These are phyloP conservation scores for Phytopythium helicoides DNA, from an alignment of 352 stramenopile species.

Conservation along the genomic window DNA sequence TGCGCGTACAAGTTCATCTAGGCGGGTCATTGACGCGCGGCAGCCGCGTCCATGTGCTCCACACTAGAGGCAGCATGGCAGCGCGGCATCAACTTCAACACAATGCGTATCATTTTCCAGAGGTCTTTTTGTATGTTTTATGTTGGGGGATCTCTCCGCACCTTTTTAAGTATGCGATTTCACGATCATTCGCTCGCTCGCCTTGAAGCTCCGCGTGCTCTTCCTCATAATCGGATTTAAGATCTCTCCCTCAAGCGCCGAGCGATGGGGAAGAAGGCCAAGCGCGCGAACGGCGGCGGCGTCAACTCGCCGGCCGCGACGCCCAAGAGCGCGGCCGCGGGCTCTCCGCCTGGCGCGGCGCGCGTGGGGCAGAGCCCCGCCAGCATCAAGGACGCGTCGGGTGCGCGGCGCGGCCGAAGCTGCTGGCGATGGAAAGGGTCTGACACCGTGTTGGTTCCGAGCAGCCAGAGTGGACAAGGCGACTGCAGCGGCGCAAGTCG, in stretches of 20 bases:
- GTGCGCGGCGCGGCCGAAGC: too few relatives aligned
- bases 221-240: neutral
- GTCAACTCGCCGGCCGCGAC: conserved; percentile 7
- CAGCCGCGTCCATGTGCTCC: too few relatives aligned
- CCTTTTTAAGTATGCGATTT: too few relatives aligned
- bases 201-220: neutral
- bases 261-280: conserved; percentile 66
- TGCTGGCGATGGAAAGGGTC: too few relatives aligned
- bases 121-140: too few relatives aligned
- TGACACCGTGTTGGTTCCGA: neutral
- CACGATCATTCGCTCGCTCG: too few relatives aligned
- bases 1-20: conserved; percentile 82
- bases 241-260: neutral
- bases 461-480: conserved; percentile 38
- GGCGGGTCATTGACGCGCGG: neutral
- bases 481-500: conserved; percentile 40
- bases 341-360: neutral
- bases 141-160: too few relatives aligned
- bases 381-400: conserved; percentile 2
- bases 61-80: too few relatives aligned
- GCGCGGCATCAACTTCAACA: too few relatives aligned
- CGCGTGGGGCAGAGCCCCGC: neutral
- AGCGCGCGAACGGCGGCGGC: conserved; percentile 16
- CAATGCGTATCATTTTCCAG: too few relatives aligned
- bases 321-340: conserved; percentile 2